Evolutionary conservation across 2,329 filamentous ascomycete genomes (phyloP).

Genomic region (Aspergillus sp.): DNA sequence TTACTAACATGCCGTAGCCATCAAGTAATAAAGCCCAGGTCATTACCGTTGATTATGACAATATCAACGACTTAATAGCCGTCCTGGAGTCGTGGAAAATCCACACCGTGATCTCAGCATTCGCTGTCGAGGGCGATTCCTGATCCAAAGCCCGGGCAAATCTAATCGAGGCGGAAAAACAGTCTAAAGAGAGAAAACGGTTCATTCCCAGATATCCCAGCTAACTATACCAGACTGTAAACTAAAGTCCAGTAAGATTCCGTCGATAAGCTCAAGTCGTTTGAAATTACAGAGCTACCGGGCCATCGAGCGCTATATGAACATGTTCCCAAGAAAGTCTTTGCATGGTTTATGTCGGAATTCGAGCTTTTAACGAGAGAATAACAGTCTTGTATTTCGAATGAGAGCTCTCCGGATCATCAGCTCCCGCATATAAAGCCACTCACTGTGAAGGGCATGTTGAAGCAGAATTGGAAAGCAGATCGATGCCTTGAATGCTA

Average conservation of each 20-base stretch:
- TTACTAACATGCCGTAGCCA: not conserved
- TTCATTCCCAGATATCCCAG: slow-evolving; percentile 15
- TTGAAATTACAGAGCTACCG: slow-evolving; percentile 32
- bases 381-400: not conserved
- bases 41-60: slow-evolving; percentile 26
- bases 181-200: slow-evolving; percentile 13
- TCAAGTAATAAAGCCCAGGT: not conserved
- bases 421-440: slow-evolving; percentile 22
- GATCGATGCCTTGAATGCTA: not conserved
- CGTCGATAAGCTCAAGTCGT: slow-evolving; percentile 28
- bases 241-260: slow-evolving; percentile 30
- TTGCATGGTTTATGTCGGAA: slow-evolving; percentile 19
- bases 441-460: slow-evolving; percentile 1
- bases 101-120: slow-evolving; percentile 23
- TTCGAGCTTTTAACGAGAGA: slow-evolving; percentile 18
- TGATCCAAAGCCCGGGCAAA: slow-evolving; percentile 13
- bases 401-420: slow-evolving; percentile 18
- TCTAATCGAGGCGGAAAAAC: slow-evolving; percentile 21
- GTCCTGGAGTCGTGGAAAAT: slow-evolving; percentile 23
- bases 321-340: slow-evolving; percentile 21
- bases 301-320: slow-evolving; percentile 21
- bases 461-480: not conserved
- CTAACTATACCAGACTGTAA: slow-evolving; percentile 14
- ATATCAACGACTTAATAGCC: slow-evolving; percentile 21
- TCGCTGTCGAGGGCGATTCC: slow-evolving; percentile 9